Conservation (phyloP, 371 early-diverging fungal genomes). For the Mucor indicus region DNA sequence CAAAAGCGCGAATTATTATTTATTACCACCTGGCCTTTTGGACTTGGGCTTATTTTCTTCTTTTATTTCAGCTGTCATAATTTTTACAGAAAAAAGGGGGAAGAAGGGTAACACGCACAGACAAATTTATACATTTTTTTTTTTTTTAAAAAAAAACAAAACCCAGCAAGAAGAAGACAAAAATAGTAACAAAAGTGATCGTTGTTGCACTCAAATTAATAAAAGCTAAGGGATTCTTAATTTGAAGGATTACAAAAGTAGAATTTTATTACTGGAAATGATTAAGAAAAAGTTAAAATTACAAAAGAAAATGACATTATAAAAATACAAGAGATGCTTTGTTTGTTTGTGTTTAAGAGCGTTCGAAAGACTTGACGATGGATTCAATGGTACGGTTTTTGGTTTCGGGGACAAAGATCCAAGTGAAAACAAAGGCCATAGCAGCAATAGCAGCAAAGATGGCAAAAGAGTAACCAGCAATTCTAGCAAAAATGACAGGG, state of each 20-base stretch:
- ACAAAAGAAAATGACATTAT: background rate
- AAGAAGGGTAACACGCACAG: too few species aligned
- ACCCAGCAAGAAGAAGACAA: background rate
- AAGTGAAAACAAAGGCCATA: slow-evolving; percentile 27
- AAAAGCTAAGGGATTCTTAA: background rate
- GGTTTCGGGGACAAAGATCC: slow-evolving; percentile 74
- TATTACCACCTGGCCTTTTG: background rate
- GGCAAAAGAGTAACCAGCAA: slow-evolving; percentile 18
- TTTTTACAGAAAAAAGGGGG: too few species aligned
- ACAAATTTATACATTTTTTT: background rate
- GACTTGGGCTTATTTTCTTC: background rate
- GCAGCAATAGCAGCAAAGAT: slow-evolving; percentile 27
- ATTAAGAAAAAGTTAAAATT: background rate
- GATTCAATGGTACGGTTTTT: slow-evolving; percentile 65
- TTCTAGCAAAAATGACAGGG: slow-evolving; percentile 12
- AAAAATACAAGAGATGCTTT: background rate
- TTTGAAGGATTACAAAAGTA: background rate
- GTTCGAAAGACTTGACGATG: slow-evolving; percentile 27
- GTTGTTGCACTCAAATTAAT: background rate
- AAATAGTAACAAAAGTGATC: background rate
- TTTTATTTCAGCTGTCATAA: too few species aligned
- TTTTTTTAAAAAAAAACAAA: background rate
- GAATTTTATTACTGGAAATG: background rate
- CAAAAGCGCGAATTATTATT: too few species aligned
- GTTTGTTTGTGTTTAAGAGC: too few species aligned